Base-by-base conservation (phyloP, 129 eudicot genomes). In the Flaveria brownii region DNA sequence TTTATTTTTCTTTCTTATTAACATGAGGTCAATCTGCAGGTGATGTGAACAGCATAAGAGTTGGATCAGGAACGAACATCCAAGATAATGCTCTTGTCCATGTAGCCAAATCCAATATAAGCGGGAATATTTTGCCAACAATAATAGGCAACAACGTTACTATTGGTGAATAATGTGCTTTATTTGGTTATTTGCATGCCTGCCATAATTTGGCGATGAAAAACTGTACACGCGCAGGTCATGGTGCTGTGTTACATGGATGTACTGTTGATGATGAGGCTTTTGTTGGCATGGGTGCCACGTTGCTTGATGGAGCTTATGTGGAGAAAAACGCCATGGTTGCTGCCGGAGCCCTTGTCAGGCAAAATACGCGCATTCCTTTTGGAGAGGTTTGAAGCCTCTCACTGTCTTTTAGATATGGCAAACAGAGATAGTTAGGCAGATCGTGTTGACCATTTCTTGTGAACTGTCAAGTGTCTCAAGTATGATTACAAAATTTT, bases 21-120 rank as follows among this genome's bases (percentile, higher is more conserved):
- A 49, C 62, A 66, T 75, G 81, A 49, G 51, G 63, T 77, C 71
- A 56, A 54, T 73, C 22, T 79, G 67, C 86, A 93, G 97, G 98
- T 79, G 98, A 94, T 83, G 98, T 83, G 57, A 91, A 94, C 87
- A 81, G 86, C 86, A 91, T 94, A 66, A 87, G 90, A 51, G 79
- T 94, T 66, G 98, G 98, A 45, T 78, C 96, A 16, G 91, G 97
- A 68, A 90, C 97, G 61, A 93, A 93, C 86, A 91, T 93, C 73
- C 98, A 93, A 74, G 98, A 93, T 75, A 87, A 93, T 77, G 84
- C 98, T 73, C 98, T 93, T 78, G 96, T 93, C 52, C 98, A 93
- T 71, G 98, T 93, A 49, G 98, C 98, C 69, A 90, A 87, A 87
- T 82, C 97, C 52, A 93, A 93, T 84, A 70, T 88, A 65, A 85